Base-by-base conservation (phyloP, 1,284 basidiomycete genomes). In the Marasmius fiardii region DNA sequence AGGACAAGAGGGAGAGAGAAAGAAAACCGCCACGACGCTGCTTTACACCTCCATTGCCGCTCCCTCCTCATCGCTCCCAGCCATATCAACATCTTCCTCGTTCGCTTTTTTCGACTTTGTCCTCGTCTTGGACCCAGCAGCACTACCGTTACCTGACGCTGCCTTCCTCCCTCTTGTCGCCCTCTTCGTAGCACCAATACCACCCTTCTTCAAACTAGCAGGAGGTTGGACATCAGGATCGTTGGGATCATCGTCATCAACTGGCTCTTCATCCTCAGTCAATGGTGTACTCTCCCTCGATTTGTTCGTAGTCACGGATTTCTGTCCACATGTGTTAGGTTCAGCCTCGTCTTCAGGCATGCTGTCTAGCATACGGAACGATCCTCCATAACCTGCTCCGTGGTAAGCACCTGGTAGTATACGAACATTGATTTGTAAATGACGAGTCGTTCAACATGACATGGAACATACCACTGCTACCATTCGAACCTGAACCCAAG, bases 41-140 rank as follows among this genome's bases (percentile, higher is more conserved):
- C 31, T 57, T 53, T 59, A 60, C 59, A 26, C 56, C 56, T 37
- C 58, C 53, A 55, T 60, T 51, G 28, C 43, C 33, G 26, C 43
- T 21, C 51, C 56, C 49, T 58, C 45, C 24, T 28, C 44, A 24
- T 61, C 43, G 43, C 61, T 62, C 37, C 64, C 61, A 34, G 57
- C 64, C 43, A 64, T 60, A 58, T 61, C 54, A 61, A 41, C 24
- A 61, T 63, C 23, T 14, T 43, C 51, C 7, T n/a, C 49, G 16
- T n/a, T 28, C 50, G 6, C 35, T 5, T 8, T 21, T 3, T 45
- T 53, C 28, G 8, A 31, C 12, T 31, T 45, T 45, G 18, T n/a
- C 24, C 43, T 18, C 44, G 10, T 31, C 28, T 31, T 31, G 28
- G 28, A 4, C 28, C 28, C 28, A 4, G 5, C 28, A 31, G 28